Conservation (phyloP, 139 green algal species). For the Pseudopediastrum boryanum region DNA sequence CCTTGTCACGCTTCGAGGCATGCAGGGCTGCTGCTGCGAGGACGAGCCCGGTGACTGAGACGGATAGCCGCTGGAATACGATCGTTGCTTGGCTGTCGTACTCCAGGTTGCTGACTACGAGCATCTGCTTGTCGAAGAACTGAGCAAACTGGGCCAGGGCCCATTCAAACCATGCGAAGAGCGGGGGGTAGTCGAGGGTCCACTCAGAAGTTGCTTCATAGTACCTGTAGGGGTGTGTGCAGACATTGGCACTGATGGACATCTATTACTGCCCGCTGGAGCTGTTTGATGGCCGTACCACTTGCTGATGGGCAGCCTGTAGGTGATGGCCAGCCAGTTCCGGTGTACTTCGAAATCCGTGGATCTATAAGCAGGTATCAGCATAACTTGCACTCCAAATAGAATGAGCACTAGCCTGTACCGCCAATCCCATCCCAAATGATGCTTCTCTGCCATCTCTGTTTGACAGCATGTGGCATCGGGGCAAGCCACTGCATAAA, state of each 20-base stretch:
- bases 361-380: slow-evolving; percentile 74
- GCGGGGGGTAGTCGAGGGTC: slow-evolving; percentile 97
- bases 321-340: slow-evolving; percentile 95
- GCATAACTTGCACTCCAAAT: slow-evolving; percentile 28
- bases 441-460: not conserved
- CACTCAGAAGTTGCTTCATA: slow-evolving; percentile 85
- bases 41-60: slow-evolving; percentile 72
- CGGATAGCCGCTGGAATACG: slow-evolving; percentile 78
- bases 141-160: slow-evolving; percentile 66
- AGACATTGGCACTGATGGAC: not conserved
- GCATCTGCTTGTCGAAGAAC: slow-evolving; percentile 81
- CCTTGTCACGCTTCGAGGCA: not conserved
- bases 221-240: slow-evolving; percentile 72
- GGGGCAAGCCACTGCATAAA: not conserved
- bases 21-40: slow-evolving; percentile 55
- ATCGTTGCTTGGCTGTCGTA: slow-evolving; percentile 77
- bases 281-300: slow-evolving; percentile 59
- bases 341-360: slow-evolving; percentile 98
- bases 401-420: slow-evolving; percentile 1
- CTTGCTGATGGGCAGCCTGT: slow-evolving; percentile 67
- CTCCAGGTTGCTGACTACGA: slow-evolving; percentile 68
- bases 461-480: not conserved
- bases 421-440: not conserved
- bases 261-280: not conserved
- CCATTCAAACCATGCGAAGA: slow-evolving; percentile 97